Evolutionary conservation across 768 basidiomycete species (phyloP).

Genomic region (Obba rivulosa): DNA sequence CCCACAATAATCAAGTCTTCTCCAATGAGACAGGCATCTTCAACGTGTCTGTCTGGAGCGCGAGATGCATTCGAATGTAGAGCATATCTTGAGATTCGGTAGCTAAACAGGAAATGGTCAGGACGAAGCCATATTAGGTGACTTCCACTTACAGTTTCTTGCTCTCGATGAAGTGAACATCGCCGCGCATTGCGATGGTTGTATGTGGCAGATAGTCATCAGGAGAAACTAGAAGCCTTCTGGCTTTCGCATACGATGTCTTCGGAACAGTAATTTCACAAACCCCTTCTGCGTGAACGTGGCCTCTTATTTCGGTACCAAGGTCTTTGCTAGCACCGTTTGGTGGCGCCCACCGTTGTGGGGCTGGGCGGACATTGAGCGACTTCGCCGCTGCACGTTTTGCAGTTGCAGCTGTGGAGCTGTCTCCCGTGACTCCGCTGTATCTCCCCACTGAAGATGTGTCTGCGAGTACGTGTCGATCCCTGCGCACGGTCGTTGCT

Average conservation of each 20-base stretch:
- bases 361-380: no score
- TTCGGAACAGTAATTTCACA: conserved; percentile 18
- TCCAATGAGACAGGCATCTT: conserved; percentile 40
- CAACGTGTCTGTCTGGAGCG: conserved; percentile 33
- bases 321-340: no score
- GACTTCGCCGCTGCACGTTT: no score
- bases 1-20: conserved; percentile 36
- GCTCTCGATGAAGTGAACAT: conserved; percentile 23
- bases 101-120: conserved; percentile 11
- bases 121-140: not conserved
- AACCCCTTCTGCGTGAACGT: no score
- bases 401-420: no score
- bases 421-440: no score
- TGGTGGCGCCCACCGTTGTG: no score
- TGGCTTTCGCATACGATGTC: conserved; percentile 17
- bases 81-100: conserved; percentile 12
- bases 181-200: conserved; percentile 25
- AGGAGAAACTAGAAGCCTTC: conserved; percentile 20
- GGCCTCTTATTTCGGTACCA: no score
- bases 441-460: no score
- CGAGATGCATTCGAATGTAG: conserved; percentile 10
- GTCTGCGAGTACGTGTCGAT: no score
- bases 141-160: conserved; percentile 11
- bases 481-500: no score
- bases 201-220: conserved; percentile 12